Percentiles rank a stretch among this genome's conserved stretches.
These are phyloP conservation scores for Tetradesmus lagerheimii DNA, from an alignment of 139 green algal species.

Conservation along the genomic window DNA sequence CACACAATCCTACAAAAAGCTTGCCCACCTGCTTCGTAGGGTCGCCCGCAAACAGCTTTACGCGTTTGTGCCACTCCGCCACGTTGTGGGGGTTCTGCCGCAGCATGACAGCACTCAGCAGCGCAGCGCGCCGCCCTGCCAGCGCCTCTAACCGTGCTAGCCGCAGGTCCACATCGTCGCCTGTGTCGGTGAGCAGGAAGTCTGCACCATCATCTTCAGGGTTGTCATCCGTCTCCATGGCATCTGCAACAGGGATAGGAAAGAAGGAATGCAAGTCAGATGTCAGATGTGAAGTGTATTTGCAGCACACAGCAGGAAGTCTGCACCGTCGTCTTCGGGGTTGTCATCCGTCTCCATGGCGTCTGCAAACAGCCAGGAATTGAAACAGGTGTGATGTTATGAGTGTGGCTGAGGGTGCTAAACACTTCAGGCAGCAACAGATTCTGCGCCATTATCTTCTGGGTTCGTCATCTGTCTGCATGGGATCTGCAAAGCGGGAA, in stretches of 20 bases:
- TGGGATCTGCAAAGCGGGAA: too few species aligned
- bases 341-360: slow-evolving; percentile 40
- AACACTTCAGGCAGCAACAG: slow-evolving; percentile 63
- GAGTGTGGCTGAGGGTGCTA: background rate
- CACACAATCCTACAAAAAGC: too few species aligned
- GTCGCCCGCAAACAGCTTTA: slow-evolving; percentile 93
- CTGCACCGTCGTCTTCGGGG: slow-evolving; percentile 53
- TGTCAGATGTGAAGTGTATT: too few species aligned
- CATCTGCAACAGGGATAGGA: background rate
- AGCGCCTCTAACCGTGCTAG: slow-evolving; percentile 91
- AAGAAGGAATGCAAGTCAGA: too few species aligned
- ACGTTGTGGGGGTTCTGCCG: slow-evolving; percentile 99
- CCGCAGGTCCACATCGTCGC: slow-evolving; percentile 93
- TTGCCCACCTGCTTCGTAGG: slow-evolving; percentile 85
- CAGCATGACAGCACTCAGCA: slow-evolving; percentile 94
- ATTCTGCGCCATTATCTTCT: too few species aligned
- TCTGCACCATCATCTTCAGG: slow-evolving; percentile 61
- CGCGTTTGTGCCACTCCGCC: slow-evolving; percentile 84
- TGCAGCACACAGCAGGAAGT: slow-evolving; percentile 94
- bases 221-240: slow-evolving; percentile 39
- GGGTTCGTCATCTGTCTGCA: too few species aligned
- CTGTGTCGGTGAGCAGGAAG: slow-evolving; percentile 88
- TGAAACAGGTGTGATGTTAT: too few species aligned
- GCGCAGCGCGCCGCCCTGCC: slow-evolving; percentile 86
- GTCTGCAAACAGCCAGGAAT: too few species aligned